phyloP scores from a whole-genome alignment of 768 basidiomycete species.

The Dacryopinax spathularia region DNA sequence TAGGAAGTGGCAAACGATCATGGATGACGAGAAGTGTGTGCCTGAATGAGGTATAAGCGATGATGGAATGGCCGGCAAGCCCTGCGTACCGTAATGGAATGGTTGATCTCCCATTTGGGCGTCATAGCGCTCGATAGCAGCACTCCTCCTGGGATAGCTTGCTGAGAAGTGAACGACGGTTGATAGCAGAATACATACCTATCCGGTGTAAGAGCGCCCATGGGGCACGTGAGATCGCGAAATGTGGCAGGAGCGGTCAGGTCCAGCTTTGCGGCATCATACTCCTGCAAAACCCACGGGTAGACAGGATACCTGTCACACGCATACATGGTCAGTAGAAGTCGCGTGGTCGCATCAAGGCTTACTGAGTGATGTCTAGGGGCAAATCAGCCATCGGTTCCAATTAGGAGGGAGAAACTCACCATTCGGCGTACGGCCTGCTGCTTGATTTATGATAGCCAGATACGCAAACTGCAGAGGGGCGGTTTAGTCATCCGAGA shows the following conservation, averaged over 20 bases:
- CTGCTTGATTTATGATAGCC: constrained; percentile 78
- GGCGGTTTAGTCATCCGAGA: neutral
- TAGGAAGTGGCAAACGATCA: constrained; percentile 91
- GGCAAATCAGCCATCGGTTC: constrained; percentile 66
- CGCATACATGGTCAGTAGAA: neutral
- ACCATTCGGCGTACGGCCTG: constrained; percentile 85
- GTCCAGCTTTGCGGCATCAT: constrained; percentile 55
- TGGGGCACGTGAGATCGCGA: constrained; percentile 32
- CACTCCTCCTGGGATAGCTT: neutral
- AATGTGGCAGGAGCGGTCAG: constrained; percentile 46
- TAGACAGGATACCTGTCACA: constrained; percentile 6
- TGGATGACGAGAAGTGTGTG: constrained; percentile 90
- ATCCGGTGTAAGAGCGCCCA: neutral
- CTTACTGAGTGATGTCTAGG: constrained; percentile 4
- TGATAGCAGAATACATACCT: neutral
- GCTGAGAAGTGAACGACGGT: neutral
- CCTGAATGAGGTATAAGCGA: constrained; percentile 26
- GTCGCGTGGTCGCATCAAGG: neutral
- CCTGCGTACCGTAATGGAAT: constrained; percentile 65
- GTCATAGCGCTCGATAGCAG: neutral
- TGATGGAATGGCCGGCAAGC: too few species aligned
- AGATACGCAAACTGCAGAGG: constrained; percentile 65
- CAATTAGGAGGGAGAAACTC: constrained; percentile 53
- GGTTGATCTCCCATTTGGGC: constrained; percentile 66
- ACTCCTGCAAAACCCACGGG: constrained; percentile 79